Evolutionary conservation across 768 basidiomycete genomes (phyloP).

Genomic region (Sporobolomyces roseus): DNA sequence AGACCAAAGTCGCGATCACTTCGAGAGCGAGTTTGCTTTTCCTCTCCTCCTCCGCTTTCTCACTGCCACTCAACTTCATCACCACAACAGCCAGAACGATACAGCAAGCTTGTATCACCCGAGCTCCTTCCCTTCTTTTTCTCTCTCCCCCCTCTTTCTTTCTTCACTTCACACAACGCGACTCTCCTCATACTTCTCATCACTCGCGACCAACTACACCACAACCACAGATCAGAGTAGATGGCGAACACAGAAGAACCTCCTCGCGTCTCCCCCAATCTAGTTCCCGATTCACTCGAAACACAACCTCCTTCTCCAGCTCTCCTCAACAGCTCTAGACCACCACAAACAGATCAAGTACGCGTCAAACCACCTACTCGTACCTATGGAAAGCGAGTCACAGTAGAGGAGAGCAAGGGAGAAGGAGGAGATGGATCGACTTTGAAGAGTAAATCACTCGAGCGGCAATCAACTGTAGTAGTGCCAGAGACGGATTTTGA

Average conservation of each 20-base stretch:
- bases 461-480: constrained; percentile 1
- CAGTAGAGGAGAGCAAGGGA: neutral
- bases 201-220: too few species aligned
- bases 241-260: too few species aligned
- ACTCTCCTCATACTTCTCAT: neutral
- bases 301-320: neutral
- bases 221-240: too few species aligned
- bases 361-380: constrained; percentile 10
- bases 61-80: too few species aligned
- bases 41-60: too few species aligned
- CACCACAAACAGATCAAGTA: neutral
- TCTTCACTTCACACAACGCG: neutral
- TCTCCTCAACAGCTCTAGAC: neutral
- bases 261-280: neutral
- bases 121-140: too few species aligned
- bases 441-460: neutral
- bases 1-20: too few species aligned
- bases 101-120: too few species aligned
- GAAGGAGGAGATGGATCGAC: neutral
- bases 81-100: too few species aligned
- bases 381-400: neutral
- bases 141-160: neutral
- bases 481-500: constrained; percentile 30
- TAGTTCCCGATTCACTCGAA: neutral
- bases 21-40: too few species aligned